Evolutionary conservation across 2,329 filamentous ascomycete genomes (phyloP).

Genomic region (Fusarium brevicatenulatum): DNA sequence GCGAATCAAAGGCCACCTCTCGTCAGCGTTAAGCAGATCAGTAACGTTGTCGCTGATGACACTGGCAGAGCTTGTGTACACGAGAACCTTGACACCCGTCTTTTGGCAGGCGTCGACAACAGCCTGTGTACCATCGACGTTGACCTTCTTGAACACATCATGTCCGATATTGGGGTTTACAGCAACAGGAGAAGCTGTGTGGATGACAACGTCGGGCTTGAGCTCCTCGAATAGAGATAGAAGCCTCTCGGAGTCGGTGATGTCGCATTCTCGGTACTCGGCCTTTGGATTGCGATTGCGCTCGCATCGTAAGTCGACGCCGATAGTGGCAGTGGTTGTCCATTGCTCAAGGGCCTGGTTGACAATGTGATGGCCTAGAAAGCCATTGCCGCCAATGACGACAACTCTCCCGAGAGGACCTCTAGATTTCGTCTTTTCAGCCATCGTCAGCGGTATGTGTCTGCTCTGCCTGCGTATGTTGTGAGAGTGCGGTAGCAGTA

Average conservation of each 20-base stretch:
- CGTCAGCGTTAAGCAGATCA: slow-evolving; percentile 86
- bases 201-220: slow-evolving; percentile 85
- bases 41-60: slow-evolving; percentile 83
- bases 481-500: slow-evolving; percentile 6
- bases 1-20: slow-evolving; percentile 80
- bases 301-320: slow-evolving; percentile 77
- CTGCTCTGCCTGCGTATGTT: not conserved
- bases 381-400: slow-evolving; percentile 85
- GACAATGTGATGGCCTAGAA: slow-evolving; percentile 85
- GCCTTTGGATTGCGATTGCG: slow-evolving; percentile 71
- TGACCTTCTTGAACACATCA: slow-evolving; percentile 80
- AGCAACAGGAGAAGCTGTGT: slow-evolving; percentile 81
- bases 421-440: slow-evolving; percentile 41
- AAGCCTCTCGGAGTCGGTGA: slow-evolving; percentile 73
- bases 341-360: slow-evolving; percentile 71
- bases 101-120: slow-evolving; percentile 78
- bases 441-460: slow-evolving; percentile 1
- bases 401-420: slow-evolving; percentile 73
- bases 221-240: slow-evolving; percentile 71
- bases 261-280: slow-evolving; percentile 79
- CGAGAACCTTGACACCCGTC: slow-evolving; percentile 79
- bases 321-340: slow-evolving; percentile 67
- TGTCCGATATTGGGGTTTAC: slow-evolving; percentile 66
- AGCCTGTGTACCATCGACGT: slow-evolving; percentile 84
- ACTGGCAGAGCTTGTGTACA: slow-evolving; percentile 91